phyloP scores from a whole-genome alignment of 2,329 filamentous ascomycete genomes.

The Hymenoscyphus fraxineus region DNA sequence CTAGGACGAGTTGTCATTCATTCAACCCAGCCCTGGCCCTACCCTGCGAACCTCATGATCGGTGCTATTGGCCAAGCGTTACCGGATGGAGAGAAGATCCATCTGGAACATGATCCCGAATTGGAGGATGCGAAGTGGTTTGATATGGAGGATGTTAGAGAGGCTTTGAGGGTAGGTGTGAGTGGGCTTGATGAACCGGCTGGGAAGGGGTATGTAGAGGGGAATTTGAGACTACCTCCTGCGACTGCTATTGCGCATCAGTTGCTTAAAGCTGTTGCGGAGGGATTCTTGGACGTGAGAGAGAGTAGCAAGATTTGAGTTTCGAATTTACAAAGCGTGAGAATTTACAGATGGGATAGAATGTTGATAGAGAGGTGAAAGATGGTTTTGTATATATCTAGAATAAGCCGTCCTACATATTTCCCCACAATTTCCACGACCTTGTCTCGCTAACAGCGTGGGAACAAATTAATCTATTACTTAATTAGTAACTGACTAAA shows the following conservation, averaged over 20 bases:
- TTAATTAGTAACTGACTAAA: too few species aligned
- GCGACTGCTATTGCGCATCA: conserved; percentile 89
- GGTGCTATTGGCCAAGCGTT: conserved; percentile 82
- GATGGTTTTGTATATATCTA: not conserved
- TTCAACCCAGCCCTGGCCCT: conserved; percentile 84
- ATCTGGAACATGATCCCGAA: conserved; percentile 84
- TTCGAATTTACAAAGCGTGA: not conserved
- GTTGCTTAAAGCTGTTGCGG: conserved; percentile 73
- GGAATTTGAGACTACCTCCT: conserved; percentile 75
- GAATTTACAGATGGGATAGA: not conserved
- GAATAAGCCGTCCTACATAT: not conserved
- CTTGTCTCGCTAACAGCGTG: not conserved
- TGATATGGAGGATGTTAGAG: conserved; percentile 70
- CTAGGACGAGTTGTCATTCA: conserved; percentile 78
- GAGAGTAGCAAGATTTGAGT: conserved; percentile 14
- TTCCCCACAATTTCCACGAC: not conserved
- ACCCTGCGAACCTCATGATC: conserved; percentile 81
- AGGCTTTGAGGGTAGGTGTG: conserved; percentile 66
- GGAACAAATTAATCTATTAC: too few species aligned
- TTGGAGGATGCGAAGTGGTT: conserved; percentile 90
- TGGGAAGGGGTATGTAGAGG: conserved; percentile 67
- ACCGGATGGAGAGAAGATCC: conserved; percentile 74
- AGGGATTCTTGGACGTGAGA: conserved; percentile 57
- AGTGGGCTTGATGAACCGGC: conserved; percentile 63
- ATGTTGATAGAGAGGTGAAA: not conserved